Evolutionary conservation across 805 yeast genomes (phyloP).

Genomic region (Metschnikowia picachoensis): DNA sequence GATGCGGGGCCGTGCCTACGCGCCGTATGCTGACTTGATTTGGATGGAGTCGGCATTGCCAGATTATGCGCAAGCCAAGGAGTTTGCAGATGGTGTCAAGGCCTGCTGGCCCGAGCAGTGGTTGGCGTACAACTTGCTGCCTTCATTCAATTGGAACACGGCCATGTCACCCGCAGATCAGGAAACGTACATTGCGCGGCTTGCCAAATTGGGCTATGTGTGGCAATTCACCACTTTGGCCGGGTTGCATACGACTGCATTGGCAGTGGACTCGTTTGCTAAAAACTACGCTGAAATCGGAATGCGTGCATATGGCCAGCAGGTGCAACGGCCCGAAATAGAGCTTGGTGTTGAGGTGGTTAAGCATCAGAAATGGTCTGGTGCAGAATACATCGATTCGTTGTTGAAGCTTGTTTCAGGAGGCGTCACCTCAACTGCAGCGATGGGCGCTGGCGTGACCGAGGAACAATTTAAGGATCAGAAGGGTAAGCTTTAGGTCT

Average conservation of each 20-base stretch:
- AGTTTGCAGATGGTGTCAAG: conserved; percentile 89
- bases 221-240: conserved; percentile 99
- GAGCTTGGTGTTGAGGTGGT: conserved; percentile 89
- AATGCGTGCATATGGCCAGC: conserved; percentile 93
- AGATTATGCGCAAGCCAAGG: conserved; percentile 88
- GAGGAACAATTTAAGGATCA: conserved; percentile 82
- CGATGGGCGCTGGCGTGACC: conserved; percentile 98
- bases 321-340: conserved; percentile 83
- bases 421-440: conserved; percentile 93
- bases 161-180: conserved; percentile 88
- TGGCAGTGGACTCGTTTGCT: conserved; percentile 83
- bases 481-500: conserved; percentile 17
- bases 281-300: conserved; percentile 75
- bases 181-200: conserved; percentile 82
- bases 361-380: conserved; percentile 98
- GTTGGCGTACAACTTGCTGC: conserved; percentile 95
- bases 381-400: conserved; percentile 94
- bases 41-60: conserved; percentile 99
- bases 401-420: conserved; percentile 87
- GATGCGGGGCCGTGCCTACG: conserved; percentile 91
- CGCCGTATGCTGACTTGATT: conserved; percentile 91
- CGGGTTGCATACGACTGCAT: conserved; percentile 93
- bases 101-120: conserved; percentile 81
- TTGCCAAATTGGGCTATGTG: conserved; percentile 84
- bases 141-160: conserved; percentile 96